phyloP scores from a whole-genome alignment of 805 yeast genomes.

The Wickerhamiella sergipiensis region DNA sequence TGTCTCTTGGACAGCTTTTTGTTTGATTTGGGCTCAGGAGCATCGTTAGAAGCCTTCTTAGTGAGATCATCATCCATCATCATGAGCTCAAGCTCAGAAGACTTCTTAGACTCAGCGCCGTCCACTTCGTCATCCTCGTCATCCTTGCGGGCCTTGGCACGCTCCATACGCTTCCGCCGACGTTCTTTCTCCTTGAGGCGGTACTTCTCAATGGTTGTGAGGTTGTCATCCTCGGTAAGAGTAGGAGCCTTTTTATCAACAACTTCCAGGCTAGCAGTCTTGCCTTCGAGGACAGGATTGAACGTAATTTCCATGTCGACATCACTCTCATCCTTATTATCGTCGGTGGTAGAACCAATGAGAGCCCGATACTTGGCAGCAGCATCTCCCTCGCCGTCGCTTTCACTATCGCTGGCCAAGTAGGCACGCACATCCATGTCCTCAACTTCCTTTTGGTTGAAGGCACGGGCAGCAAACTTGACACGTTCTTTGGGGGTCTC shows the following conservation, averaged over 20 bases:
- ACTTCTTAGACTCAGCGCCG: constrained; percentile 30
- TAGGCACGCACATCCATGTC: constrained; percentile 66
- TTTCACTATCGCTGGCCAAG: constrained; percentile 24
- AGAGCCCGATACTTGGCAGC: constrained; percentile 17
- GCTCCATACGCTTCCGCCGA: constrained; percentile 69
- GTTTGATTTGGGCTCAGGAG: constrained; percentile 33
- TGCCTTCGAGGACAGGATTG: constrained; percentile 65
- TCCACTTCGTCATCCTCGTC: constrained; percentile 31
- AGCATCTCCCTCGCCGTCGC: constrained; percentile 11
- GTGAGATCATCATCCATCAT: constrained; percentile 63
- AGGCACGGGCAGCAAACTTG: constrained; percentile 62
- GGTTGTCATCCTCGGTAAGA: constrained; percentile 34
- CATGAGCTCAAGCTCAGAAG: constrained; percentile 61
- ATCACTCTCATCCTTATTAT: constrained; percentile 29
- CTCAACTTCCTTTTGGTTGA: constrained; percentile 59
- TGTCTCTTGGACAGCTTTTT: constrained; percentile 32
- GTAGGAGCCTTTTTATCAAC: constrained; percentile 2
- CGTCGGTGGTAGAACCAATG: constrained; percentile 14
- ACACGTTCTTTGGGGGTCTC: constrained; percentile 89
- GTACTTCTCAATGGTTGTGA: constrained; percentile 64
- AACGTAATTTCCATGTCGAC: constrained; percentile 93
- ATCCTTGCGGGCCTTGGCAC: constrained; percentile 46
- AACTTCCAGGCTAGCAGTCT: constrained; percentile 22
- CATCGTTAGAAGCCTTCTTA: constrained; percentile 69
- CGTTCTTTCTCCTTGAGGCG: constrained; percentile 88